Base-by-base conservation (phyloP, 306 rosid species). In the Prosopis cineraria region DNA sequence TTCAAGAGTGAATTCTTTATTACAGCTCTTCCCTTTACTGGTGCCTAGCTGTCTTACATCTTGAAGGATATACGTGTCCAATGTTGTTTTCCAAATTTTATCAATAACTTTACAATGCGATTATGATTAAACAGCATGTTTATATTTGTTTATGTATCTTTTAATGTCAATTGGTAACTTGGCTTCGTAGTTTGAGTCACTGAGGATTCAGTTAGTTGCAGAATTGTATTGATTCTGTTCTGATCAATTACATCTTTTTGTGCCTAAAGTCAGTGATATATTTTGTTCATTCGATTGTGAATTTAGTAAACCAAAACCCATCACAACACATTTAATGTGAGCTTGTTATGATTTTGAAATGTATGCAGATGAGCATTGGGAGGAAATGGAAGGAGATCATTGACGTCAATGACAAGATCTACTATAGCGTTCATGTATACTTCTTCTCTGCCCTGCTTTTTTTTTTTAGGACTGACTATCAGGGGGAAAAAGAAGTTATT, bases 361-460 rank as follows among this genome's bases (percentile, higher is more conserved):
- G 37, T 72, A 30, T 90, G 86, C 87, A 96, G 99, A 93, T 89
- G 94, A 59, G 93, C 87, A 93, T 96, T 5, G 99, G 98, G 76
- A 88, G 96, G 85, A 96, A 93, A 87, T 96, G 98, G 99, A 96
- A 93, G 96, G 96, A 96, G 83, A 83, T 96, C 77, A 82, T 90
- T 24, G 97, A 93, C 65, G 81, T 83, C 22, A 82, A 77, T 14
- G 99, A 96, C 70, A 93, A 89, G 88, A 87, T 96, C 74, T 65
- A 78, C 34, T 93, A 91, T 78, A 87, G 82, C 86, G 89, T 88
- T 78, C 98, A 96, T 84, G 99, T 96, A 90, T 85, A 77, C 44
- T 39, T 82, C 24, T 48, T 19, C 79, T 60, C 65, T 25, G 0
- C 17, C 41, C 0, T 71, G 19, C 24, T 37, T 47, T 17, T 52